Evolutionary conservation across 768 basidiomycete genomes (phyloP), one percentile per base, ranked within the genome.

Genomic region (Agaricus bisporus): DNA sequence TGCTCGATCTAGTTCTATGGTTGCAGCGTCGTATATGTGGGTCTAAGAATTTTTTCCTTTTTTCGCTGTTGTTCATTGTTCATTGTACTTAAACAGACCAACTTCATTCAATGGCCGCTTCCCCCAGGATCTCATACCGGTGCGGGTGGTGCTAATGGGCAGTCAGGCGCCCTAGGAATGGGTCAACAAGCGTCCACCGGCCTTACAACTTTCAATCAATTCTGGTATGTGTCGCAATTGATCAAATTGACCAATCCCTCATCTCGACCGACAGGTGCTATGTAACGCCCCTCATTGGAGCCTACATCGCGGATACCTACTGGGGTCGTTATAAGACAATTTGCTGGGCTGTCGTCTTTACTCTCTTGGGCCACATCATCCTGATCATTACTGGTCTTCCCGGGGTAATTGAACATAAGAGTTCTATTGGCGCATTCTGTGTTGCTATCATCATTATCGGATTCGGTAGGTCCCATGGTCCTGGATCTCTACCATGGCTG

Each of bases 101-200:
- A 90, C 66, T 90, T 82, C 67, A 83, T 90, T 38, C 88, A 91
- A 63, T 79, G 81, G 54, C 77, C 77, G 0, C 78, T 90, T 6
- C 88, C 88, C 3, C 54, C 62, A 0, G 82, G 81, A 43, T 88
- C 86, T 0, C 74, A 63, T 41, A 88, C 86, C 0, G 88, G 88
- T 17, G 79, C 85, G 0, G 79, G 77, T 10, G 76, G 79, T 5
- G 44, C 64, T 0, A 49, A 64, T 42, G 81, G 79, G 2, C 82
- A 84, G 59, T 77, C 86, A 4, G 87, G 88, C 56, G 88, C 88
- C 0, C 75, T 89, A 7, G 80, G 76, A 11, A 65, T 73, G 47
- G 85, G 84, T 1, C 86, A 91, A 62, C 83, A 77, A 37, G 80
- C 86, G 14, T 80, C 87, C 0, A 88, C 86, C 4, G 88, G 86